phyloP scores from a whole-genome alignment of 306 rosid species.

The Pyrus pyrifolia region DNA sequence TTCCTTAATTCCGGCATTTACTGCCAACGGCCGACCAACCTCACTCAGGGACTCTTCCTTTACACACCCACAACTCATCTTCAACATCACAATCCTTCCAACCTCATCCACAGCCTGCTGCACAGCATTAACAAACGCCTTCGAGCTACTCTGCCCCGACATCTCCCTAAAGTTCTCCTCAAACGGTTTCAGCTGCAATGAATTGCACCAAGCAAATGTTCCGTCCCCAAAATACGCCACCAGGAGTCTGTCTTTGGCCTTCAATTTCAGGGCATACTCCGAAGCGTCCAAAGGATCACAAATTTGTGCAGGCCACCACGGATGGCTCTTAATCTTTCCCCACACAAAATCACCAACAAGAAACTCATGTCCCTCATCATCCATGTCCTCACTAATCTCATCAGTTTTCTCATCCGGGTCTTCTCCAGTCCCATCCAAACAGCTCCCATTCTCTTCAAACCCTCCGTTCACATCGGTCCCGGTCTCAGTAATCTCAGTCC shows the following conservation, averaged over 20 bases:
- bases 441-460: slow-evolving; percentile 1
- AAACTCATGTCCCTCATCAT: slow-evolving; percentile 26
- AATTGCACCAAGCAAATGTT: slow-evolving; percentile 79
- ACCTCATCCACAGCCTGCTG: slow-evolving; percentile 56
- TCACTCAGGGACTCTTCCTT: slow-evolving; percentile 11
- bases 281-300: slow-evolving; percentile 59
- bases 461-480: slow-evolving; percentile 6
- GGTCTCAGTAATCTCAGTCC: neutral
- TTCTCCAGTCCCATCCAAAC: neutral
- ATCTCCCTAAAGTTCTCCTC: slow-evolving; percentile 52
- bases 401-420: neutral
- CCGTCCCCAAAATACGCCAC: slow-evolving; percentile 73
- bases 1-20: slow-evolving; percentile 61
- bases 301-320: slow-evolving; percentile 84
- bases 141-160: slow-evolving; percentile 44
- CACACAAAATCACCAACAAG: slow-evolving; percentile 74
- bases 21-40: slow-evolving; percentile 10
- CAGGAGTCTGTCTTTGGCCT: slow-evolving; percentile 32
- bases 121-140: slow-evolving; percentile 48
- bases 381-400: slow-evolving; percentile 18
- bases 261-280: slow-evolving; percentile 41
- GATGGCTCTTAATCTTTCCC: slow-evolving; percentile 69
- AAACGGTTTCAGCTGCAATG: slow-evolving; percentile 61
- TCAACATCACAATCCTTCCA: slow-evolving; percentile 39
- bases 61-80: slow-evolving; percentile 36